Base-by-base conservation (phyloP, 805 yeast genomes). In the Candida tammaniensis region DNA sequence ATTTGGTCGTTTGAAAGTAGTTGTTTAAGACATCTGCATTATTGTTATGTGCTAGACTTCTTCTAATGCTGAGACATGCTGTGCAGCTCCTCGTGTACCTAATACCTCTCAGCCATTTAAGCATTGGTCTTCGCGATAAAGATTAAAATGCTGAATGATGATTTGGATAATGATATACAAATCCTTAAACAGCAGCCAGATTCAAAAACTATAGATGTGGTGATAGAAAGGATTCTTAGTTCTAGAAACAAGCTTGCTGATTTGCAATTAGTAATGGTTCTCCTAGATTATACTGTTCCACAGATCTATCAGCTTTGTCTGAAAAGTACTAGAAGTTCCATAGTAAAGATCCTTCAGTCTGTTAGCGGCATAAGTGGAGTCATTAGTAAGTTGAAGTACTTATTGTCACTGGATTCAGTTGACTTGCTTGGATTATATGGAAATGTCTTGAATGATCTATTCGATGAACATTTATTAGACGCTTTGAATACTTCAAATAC, bases 321-420 rank as follows among this genome's bases (percentile, higher is more conserved):
- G 1, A 15, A 18, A 2, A 25, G 31, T 0, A 36, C 52, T 2
- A 38, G 38, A n/a, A 5, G 7, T 2, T 15, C n/a, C 7, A 33
- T 43, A 10, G 33, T 42, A 15, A 17, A 26, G 4, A 28, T 40
- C 4, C 46, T 66, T 16, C 51, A 48, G 24, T 34, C 61, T 0
- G 41, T 56, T 1, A 30, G 43, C 2, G 71, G 70, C 1, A 31
- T 66, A 4, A 64, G 70, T 1, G 59, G 61, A 24, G 38, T 64
- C 9, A 13, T 52, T n/a, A 38, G 43, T 10, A 51, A 43, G 24
- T 27, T 55, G 3, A 27, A 26, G 19, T 7, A 14, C 19, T n/a
- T 10, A 19, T 7, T 19, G 9, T 19, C 10, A n/a, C n/a, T n/a
- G n/a, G n/a, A n/a, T n/a, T n/a, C n/a, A n/a, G n/a, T n/a, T n/a